Percentiles rank a stretch among this genome's conserved stretches.
Evolutionary conservation across 2,329 filamentous ascomycete species (phyloP).

Genomic region (Gnomoniopsis sp.): DNA sequence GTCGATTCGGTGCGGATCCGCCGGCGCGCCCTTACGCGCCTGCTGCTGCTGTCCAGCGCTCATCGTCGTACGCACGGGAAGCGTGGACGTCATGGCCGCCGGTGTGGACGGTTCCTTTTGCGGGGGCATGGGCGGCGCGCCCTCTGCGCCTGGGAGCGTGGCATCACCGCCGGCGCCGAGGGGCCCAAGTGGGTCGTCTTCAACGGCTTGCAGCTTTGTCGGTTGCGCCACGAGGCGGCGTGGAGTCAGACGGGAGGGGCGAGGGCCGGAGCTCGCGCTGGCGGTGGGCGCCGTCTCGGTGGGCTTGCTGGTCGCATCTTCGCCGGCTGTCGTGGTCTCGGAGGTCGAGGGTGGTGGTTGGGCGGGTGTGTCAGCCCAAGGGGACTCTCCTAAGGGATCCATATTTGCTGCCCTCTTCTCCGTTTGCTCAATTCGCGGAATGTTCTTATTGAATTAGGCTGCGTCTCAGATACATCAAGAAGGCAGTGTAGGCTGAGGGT

Average conservation of each 20-base stretch:
- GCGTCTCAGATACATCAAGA: neutral
- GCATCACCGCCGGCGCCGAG: conserved; percentile 52
- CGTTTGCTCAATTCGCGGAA: neutral
- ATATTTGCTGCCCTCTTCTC: conserved; percentile 25
- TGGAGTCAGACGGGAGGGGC: conserved; percentile 44
- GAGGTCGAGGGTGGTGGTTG: conserved; percentile 25
- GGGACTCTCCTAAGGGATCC: conserved; percentile 50
- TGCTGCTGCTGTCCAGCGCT: conserved; percentile 35
- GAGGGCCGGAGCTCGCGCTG: conserved; percentile 28
- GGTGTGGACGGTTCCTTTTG: conserved; percentile 55
- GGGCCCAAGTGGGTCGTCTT: conserved; percentile 73
- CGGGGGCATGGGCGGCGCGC: conserved; percentile 61
- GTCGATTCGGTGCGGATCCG: conserved; percentile 64
- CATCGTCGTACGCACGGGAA: conserved; percentile 58
- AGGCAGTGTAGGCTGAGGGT: neutral
- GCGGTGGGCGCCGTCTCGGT: conserved; percentile 27
- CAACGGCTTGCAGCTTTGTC: conserved; percentile 73
- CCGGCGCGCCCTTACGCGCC: conserved; percentile 31
- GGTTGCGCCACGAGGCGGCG: conserved; percentile 70
- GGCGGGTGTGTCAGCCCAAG: conserved; percentile 47
- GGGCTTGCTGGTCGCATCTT: conserved; percentile 28
- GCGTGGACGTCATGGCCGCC: conserved; percentile 20
- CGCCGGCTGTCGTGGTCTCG: conserved; percentile 25
- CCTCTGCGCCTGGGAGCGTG: neutral
- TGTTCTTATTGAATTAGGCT: neutral